Evolutionary conservation across 202 grass and related monocot species (phyloP), one percentile per base, ranked within the genome.

Genomic region (Carex arenaria): DNA sequence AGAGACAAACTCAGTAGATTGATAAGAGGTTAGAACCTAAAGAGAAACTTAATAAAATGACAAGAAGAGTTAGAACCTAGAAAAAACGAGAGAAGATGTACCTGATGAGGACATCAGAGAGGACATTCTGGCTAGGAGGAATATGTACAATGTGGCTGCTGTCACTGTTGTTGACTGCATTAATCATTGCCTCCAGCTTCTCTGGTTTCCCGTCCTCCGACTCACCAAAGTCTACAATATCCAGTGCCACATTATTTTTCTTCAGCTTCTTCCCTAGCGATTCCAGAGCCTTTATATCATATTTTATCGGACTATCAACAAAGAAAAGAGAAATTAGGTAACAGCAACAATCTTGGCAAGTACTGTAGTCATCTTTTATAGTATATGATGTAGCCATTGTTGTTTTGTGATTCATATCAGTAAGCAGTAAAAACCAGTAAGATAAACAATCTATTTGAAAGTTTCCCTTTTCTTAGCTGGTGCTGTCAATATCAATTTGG

Each of bases 141-240:
- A 92, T 88, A 90, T 94, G 97, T 82, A 99, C 93, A 71, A 99
- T 96, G 90, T 99, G 91, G 59, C 97, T 96, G 79, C 89, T 90
- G 70, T 99, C 97, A 78, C 85, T 96, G 80, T 89, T 99, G 47
- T 96, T 99, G 20, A 89, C 88, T 68, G 97, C 89, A 87, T 87
- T 43, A 26, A 99, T 65, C 70, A 99, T 71, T 0, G 93, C 85
- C 55, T 96, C 91, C 73, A 99, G 78, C 68, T 99, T 99, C 87
- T 99, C 97, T 18, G 93, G 93, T 82, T 99, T 99, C 57, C 87
- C 93, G 53, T 96, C 84, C 38, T 99, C 93, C 7, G 85, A 88
- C 87, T 99, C 97, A 83, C 97, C 97, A 78, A 99, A 99, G 88
- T 99, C 93, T 80, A 99, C 93, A 78, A 99, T 87, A 61, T 99